These are phyloP conservation scores for Hymenoscyphus occultus DNA, from an alignment of 2,329 filamentous ascomycete species.

Conservation along the genomic window DNA sequence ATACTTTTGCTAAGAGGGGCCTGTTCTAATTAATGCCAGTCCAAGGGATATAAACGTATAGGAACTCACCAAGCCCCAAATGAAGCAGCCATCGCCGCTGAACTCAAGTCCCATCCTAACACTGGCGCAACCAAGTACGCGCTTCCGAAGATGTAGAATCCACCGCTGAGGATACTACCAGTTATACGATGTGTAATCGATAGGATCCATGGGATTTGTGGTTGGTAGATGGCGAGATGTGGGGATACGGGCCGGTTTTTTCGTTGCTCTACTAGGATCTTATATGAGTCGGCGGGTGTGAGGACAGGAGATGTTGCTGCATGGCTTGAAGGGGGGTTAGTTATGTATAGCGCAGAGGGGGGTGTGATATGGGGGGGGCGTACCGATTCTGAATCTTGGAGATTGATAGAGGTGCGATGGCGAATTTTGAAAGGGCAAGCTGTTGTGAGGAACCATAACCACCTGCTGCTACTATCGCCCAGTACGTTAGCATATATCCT, in stretches of 20 bases:
- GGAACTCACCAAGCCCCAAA: conserved; percentile 51
- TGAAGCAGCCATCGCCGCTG: conserved; percentile 58
- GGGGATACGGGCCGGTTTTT: conserved; percentile 65
- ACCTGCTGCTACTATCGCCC: conserved; percentile 1
- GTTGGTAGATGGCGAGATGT: conserved; percentile 67
- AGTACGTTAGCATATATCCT: conserved; percentile 4
- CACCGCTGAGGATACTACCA: conserved; percentile 56
- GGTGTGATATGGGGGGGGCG: conserved; percentile 13
- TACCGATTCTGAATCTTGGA: conserved; percentile 49
- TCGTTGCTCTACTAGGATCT: conserved; percentile 67
- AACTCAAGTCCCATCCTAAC: conserved; percentile 67
- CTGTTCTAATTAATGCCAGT: background rate
- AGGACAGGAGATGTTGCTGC: conserved; percentile 44
- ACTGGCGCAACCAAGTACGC: conserved; percentile 64
- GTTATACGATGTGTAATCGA: conserved; percentile 63
- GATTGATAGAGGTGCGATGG: conserved; percentile 38
- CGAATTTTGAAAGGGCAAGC: conserved; percentile 7
- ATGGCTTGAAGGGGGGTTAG: conserved; percentile 38
- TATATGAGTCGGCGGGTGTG: conserved; percentile 42
- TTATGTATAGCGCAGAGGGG: background rate
- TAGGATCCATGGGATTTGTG: conserved; percentile 67
- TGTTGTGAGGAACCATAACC: conserved; percentile 1
- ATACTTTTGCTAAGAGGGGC: conserved; percentile 56
- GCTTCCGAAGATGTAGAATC: conserved; percentile 64
- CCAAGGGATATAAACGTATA: background rate